Percentiles rank a stretch among this genome's conserved stretches.
phyloP scores from a whole-genome alignment of 257 asterid genomes.

The Solanum chilense region DNA sequence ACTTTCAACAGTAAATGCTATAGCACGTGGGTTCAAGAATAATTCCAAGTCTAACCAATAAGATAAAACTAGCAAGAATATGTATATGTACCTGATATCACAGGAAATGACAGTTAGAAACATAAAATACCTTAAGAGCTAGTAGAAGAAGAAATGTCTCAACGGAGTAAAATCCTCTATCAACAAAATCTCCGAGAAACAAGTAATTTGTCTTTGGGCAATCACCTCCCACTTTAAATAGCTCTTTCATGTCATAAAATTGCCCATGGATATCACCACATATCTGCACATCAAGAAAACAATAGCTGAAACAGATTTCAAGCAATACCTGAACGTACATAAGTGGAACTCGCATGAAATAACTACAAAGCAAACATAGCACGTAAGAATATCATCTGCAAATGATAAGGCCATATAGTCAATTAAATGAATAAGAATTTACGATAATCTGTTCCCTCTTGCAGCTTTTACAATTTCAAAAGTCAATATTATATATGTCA shows the following conservation, averaged over 20 bases:
- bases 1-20: neutral
- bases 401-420: neutral
- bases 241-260: conserved; percentile 96
- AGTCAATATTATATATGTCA: neutral
- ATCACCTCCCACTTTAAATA: conserved; percentile 93
- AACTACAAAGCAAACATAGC: neutral
- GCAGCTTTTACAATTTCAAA: neutral
- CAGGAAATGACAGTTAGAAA: neutral
- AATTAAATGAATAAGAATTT: neutral
- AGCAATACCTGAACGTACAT: neutral
- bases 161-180: conserved; percentile 92
- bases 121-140: conserved; percentile 63
- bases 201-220: conserved; percentile 91
- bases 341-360: neutral
- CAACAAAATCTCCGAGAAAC: conserved; percentile 97
- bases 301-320: neutral
- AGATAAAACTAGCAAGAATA: neutral
- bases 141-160: conserved; percentile 95
- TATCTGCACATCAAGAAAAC: conserved; percentile 36
- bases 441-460: neutral
- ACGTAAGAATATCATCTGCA: neutral
- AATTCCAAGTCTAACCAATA: neutral
- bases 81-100: neutral
- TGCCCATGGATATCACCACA: conserved; percentile 99
- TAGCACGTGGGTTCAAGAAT: neutral